Evolutionary conservation across 2,329 filamentous ascomycete genomes (phyloP).

Genomic region (Tothia fuscella): DNA sequence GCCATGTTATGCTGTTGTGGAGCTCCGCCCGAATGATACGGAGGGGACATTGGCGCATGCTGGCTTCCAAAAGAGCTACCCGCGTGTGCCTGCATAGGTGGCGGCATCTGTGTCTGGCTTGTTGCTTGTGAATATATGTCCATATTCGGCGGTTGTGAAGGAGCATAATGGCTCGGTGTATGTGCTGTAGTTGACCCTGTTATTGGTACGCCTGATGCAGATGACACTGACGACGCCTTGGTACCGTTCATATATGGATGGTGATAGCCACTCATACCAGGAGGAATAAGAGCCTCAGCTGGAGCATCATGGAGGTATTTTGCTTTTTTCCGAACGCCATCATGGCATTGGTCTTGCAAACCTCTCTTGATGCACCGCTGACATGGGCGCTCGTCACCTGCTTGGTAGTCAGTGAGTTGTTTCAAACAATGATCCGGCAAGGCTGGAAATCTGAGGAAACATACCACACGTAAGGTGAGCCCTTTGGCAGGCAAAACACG

Average conservation of each 20-base stretch:
- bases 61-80: slow-evolving; percentile 48
- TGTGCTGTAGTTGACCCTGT: slow-evolving; percentile 7
- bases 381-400: slow-evolving; percentile 92
- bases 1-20: slow-evolving; percentile 26
- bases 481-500: slow-evolving; percentile 92
- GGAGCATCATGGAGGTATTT: slow-evolving; percentile 98
- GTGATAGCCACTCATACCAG: slow-evolving; percentile 61
- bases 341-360: slow-evolving; percentile 81
- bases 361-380: slow-evolving; percentile 88
- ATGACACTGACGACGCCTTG: slow-evolving; percentile 23
- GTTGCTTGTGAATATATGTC: slow-evolving; percentile 30
- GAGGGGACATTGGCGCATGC: slow-evolving; percentile 63
- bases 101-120: slow-evolving; percentile 27
- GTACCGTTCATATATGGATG: slow-evolving; percentile 31
- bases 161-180: slow-evolving; percentile 3
- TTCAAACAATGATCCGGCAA: background rate
- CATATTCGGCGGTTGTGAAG: slow-evolving; percentile 10
- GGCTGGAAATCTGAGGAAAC: slow-evolving; percentile 28
- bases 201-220: slow-evolving; percentile 10
- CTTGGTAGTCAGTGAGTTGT: background rate
- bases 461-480: slow-evolving; percentile 97
- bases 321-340: slow-evolving; percentile 95
- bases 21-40: too few species aligned
- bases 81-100: slow-evolving; percentile 32
- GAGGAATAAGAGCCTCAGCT: slow-evolving; percentile 69